Evolutionary conservation across 192 early-diverging fungal species (phyloP), one percentile per base, ranked within the genome.

Genomic region (Chytriomyces sp.): DNA sequence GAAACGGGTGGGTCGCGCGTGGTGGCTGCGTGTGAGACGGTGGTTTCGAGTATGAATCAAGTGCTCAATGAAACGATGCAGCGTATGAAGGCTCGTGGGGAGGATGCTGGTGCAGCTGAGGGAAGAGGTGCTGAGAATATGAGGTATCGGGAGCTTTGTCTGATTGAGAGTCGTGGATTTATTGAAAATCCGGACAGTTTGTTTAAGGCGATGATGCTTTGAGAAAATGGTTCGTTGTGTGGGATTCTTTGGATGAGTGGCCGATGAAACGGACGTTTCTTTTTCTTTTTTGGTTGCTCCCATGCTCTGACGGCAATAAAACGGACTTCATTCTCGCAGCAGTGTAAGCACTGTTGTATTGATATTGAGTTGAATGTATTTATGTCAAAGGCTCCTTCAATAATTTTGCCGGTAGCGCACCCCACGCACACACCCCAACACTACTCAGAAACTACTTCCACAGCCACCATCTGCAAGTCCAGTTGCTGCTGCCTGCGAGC

Each of bases 1-100:
- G 50, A 82, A 3, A 64, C 90, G 50, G 81, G 82, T 0, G 64
- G 64, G 23, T 35, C 7, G 35, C n/a, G 49, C 7, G 64, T 85
- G 20, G 47, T 50, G 35, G 26, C 9, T 1, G 93, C 93, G 1
- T 91, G 91, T 69, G 91, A 90, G 66, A 82, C 86, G 64, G 92
- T 92, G 0, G 88, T 92, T 0, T 85, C 87, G 5, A 88, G 91
- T 0, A 91, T 92, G 79, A 89, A 92, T 46, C 89, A 88, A 3
- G 89, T 97, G 5, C 86, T 94, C 50, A 72, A 82, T 24, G 84
- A 87, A 50, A 95, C 94, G 5, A 85, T 77, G 69, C 66, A 77
- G 61, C 65, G 76, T 45, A 90, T 91, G 74, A 24, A 49, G 61
- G 11, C 50, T 48, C 11, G 76, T 76, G 45, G 50, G 67, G 26